Base-by-base conservation (phyloP, 208 protist species). In the Wallacemonas sp. region DNA sequence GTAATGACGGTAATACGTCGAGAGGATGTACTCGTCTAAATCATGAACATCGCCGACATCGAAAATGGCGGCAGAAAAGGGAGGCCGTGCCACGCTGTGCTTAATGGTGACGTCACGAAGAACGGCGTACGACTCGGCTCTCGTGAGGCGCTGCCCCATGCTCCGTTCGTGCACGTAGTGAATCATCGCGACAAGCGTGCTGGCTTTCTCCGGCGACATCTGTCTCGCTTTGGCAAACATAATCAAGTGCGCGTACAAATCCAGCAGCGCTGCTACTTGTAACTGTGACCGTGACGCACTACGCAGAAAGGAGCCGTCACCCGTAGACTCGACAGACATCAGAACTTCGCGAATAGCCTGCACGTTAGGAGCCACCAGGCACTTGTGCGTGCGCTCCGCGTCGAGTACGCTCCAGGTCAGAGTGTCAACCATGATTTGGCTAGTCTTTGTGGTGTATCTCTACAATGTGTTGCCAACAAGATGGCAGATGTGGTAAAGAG, bases 1-100 rank as follows among this genome's bases (percentile, higher is more conserved):
- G 68, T 95, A 97, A 59, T 96, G 89, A 9, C 90, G 78, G 72
- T 91, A 94, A 72, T 97, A 97, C 28, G 88, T 94, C 33, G 63
- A 70, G 22, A 96, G 69, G 8, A 96, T 42, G 66, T 97, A 97
- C 49, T 90, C 88, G 51, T 92, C 86, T 41, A 97, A 80, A 21
- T 85, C 86, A 39, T 93, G 82, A 19, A 92, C 90, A 39, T 97
- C 90, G 8, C 66, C 68, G 2, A 94, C 47, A 61, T 72, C 80
- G 67, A 97, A 96, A 9, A 97, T 78, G 66, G 84, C 83, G 33
- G 84, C 81, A 12, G 80, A 90, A 67, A 89, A 97, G 2, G 93
- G 93, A 11, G 90, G 93, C n/a, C 90, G 86, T 31, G 82, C 75
- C 9, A 95, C 88, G 62, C 88, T 95, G 68, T 96, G 89, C 38